phyloP scores from a whole-genome alignment of 225 moss, liverwort and hornwort genomes.

The Ulota crispa region DNA sequence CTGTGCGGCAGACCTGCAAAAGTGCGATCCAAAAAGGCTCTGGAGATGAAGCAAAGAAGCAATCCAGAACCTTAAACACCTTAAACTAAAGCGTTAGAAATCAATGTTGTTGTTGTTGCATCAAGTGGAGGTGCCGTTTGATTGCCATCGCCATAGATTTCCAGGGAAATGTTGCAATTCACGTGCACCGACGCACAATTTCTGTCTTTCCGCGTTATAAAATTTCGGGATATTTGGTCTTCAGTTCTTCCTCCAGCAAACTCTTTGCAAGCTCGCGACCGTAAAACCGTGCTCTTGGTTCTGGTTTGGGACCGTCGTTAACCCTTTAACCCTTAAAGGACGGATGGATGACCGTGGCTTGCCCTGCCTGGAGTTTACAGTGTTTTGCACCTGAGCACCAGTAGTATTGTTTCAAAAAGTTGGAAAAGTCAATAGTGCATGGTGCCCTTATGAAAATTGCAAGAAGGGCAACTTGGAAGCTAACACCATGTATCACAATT shows the following conservation, averaged over 20 bases:
- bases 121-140: not conserved
- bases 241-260: not conserved
- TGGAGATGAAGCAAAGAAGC: not conserved
- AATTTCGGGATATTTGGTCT: not conserved
- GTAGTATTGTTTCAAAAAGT: too few relatives aligned
- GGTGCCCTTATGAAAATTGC: too few relatives aligned
- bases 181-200: not conserved
- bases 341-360: too few relatives aligned
- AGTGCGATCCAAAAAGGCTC: conserved; percentile 15
- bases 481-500: too few relatives aligned
- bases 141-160: not conserved
- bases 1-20: conserved; percentile 11
- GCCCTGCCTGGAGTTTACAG: too few relatives aligned
- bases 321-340: too few relatives aligned
- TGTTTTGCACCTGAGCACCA: too few relatives aligned
- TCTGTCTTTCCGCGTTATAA: not conserved
- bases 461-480: too few relatives aligned
- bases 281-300: too few relatives aligned
- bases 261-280: not conserved
- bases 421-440: too few relatives aligned
- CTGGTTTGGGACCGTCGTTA: too few relatives aligned
- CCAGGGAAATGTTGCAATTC: not conserved
- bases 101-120: not conserved
- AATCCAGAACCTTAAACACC: not conserved
- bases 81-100: not conserved